Evolutionary conservation across 371 early-diverging fungal species (phyloP).

Genomic region (Mucor irregularis): DNA sequence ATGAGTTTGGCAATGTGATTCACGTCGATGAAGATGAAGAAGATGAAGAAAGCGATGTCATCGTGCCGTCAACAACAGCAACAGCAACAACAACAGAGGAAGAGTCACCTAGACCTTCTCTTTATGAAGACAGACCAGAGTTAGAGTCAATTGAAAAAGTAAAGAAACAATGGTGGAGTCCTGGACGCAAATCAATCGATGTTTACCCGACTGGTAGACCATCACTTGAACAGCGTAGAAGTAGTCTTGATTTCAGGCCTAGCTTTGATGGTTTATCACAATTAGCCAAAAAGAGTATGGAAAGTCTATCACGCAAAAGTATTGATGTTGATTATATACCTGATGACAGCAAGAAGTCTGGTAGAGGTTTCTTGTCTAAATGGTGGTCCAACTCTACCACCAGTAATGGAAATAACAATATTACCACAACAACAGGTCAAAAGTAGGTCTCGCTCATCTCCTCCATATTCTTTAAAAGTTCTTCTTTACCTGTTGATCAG

Average conservation of each 20-base stretch:
- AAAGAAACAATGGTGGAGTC: slow-evolving; percentile 4
- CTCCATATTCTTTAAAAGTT: too few relatives aligned
- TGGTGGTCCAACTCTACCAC: slow-evolving; percentile 26
- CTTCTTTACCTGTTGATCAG: slow-evolving; percentile 1
- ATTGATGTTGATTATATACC: slow-evolving; percentile 12
- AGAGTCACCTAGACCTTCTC: slow-evolving; percentile 1
- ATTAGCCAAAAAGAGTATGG: slow-evolving; percentile 29
- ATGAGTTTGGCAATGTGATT: background rate
- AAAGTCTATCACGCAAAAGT: slow-evolving; percentile 27
- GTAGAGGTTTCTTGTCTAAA: slow-evolving; percentile 17
- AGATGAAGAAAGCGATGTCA: background rate
- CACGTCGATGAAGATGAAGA: slow-evolving; percentile 3
- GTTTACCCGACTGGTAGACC: slow-evolving; percentile 13
- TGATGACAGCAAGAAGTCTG: slow-evolving; percentile 7
- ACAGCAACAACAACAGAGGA: background rate
- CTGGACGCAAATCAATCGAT: slow-evolving; percentile 26
- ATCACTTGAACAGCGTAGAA: slow-evolving; percentile 20
- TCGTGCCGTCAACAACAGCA: background rate
- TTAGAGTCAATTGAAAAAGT: slow-evolving; percentile 3
- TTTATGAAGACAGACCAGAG: slow-evolving; percentile 8
- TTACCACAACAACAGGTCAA: too few relatives aligned
- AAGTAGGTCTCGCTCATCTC: too few relatives aligned
- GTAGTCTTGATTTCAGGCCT: slow-evolving; percentile 30
- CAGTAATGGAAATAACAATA: too few relatives aligned
- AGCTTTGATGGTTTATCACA: slow-evolving; percentile 30